These are phyloP conservation scores for Mortierella hygrophila DNA, from an alignment of 192 early-diverging fungal species.

Conservation along the genomic window DNA sequence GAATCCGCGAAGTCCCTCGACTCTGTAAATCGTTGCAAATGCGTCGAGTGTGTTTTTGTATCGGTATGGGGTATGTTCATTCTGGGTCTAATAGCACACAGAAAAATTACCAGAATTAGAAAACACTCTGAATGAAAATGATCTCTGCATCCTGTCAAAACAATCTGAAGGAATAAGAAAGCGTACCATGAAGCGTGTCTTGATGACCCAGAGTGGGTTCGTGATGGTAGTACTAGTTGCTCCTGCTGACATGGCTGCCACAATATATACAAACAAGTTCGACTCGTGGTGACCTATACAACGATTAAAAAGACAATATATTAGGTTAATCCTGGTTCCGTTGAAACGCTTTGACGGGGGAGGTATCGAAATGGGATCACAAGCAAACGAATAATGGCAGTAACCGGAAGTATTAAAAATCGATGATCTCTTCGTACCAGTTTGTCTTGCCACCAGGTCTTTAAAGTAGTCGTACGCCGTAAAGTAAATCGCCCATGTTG, in stretches of 20 bases:
- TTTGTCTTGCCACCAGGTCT: slow-evolving; percentile 48
- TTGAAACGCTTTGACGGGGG: background rate
- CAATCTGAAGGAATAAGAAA: background rate
- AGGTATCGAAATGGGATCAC: background rate
- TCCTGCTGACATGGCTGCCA: slow-evolving; percentile 89
- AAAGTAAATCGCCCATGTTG: slow-evolving; percentile 95
- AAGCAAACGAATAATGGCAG: background rate
- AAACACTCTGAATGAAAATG: background rate
- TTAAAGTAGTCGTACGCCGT: slow-evolving; percentile 89
- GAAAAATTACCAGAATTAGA: background rate
- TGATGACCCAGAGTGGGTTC: slow-evolving; percentile 94
- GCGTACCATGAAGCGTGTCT: slow-evolving; percentile 87
- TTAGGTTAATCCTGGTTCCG: background rate
- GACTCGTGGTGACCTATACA: slow-evolving; percentile 50
- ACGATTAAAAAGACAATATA: background rate
- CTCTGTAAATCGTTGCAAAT: slow-evolving; percentile 76
- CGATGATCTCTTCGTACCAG: slow-evolving; percentile 26
- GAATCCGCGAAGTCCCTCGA: slow-evolving; percentile 86
- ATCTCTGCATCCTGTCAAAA: background rate
- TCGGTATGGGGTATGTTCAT: slow-evolving; percentile 75
- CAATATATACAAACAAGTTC: slow-evolving; percentile 77
- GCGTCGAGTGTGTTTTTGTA: slow-evolving; percentile 90
- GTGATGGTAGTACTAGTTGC: slow-evolving; percentile 81
- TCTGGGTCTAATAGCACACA: slow-evolving; percentile 72
- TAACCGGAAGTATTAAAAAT: background rate